Percentiles rank a stretch among this genome's conserved stretches.
phyloP scores from a whole-genome alignment of 2,329 filamentous ascomycete species.

The Fusarium avenaceum region DNA sequence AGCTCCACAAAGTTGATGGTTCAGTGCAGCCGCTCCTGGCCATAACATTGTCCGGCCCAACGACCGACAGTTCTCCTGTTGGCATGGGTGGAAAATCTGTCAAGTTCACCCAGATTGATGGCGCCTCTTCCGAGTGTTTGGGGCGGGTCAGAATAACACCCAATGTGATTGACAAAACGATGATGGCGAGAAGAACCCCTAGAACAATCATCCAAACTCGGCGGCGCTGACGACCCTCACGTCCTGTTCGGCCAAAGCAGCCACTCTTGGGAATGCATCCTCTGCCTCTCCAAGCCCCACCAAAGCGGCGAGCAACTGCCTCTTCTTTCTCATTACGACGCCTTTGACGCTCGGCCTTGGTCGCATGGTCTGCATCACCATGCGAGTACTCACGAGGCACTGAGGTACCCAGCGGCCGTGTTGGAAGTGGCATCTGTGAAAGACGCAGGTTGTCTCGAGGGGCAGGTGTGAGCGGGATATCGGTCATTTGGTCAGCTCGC shows the following conservation, averaged over 20 bases:
- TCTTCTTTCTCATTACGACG: constrained; percentile 77
- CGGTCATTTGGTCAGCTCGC: constrained; percentile 70
- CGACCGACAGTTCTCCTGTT: constrained; percentile 83
- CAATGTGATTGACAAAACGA: constrained; percentile 70
- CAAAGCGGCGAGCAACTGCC: constrained; percentile 66
- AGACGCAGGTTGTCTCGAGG: constrained; percentile 36
- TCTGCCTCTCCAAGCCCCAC: constrained; percentile 75
- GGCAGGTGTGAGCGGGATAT: constrained; percentile 68
- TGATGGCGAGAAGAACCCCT: constrained; percentile 64
- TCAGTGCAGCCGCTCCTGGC: constrained; percentile 78
- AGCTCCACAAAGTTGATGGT: constrained; percentile 86
- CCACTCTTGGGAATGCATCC: constrained; percentile 73
- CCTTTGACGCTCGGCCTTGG: constrained; percentile 65
- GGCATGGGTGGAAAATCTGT: constrained; percentile 90
- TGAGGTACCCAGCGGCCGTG: constrained; percentile 61
- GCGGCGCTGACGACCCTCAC: constrained; percentile 73
- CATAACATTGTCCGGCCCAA: constrained; percentile 76
- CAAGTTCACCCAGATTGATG: constrained; percentile 82
- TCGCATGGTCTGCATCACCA: constrained; percentile 56
- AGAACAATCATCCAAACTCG: constrained; percentile 70
- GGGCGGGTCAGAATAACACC: constrained; percentile 65
- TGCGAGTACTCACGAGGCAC: constrained; percentile 61
- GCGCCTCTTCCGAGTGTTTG: constrained; percentile 44
- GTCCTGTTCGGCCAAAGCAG: constrained; percentile 73
- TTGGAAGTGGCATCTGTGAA: constrained; percentile 55